Percentiles rank a stretch among this genome's conserved stretches.
phyloP scores from a whole-genome alignment of 2,329 filamentous ascomycete species.

The Aschersonia sp. region DNA sequence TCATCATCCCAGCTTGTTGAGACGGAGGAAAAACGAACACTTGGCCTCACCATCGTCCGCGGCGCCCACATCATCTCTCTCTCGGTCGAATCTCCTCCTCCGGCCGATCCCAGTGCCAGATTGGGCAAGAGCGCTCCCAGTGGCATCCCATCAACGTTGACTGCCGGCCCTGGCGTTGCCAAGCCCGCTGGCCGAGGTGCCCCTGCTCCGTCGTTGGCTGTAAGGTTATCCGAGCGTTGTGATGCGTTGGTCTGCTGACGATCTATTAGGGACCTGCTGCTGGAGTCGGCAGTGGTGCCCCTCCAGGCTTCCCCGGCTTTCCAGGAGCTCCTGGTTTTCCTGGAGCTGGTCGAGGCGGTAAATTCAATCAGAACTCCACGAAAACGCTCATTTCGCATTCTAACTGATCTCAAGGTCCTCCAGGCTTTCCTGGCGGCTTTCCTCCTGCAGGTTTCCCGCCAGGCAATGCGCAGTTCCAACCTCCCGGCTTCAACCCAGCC shows the following conservation, averaged over 20 bases:
- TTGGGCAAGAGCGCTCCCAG: conserved; percentile 64
- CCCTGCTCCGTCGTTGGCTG: conserved; percentile 62
- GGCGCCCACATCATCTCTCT: conserved; percentile 90
- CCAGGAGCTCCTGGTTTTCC: conserved; percentile 32
- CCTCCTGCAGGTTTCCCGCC: conserved; percentile 28
- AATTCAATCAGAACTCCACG: conserved; percentile 14
- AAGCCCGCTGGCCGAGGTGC: conserved; percentile 79
- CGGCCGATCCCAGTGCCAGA: conserved; percentile 81
- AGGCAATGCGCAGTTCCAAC: conserved; percentile 7
- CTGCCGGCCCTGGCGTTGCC: conserved; percentile 77
- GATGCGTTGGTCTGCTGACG: background rate
- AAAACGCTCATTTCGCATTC: conserved; percentile 6
- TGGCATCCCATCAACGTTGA: conserved; percentile 55
- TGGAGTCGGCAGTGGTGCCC: conserved; percentile 63
- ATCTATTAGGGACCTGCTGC: conserved; percentile 56
- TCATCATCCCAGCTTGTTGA: conserved; percentile 56
- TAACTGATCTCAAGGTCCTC: conserved; percentile 25
- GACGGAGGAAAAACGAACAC: conserved; percentile 92
- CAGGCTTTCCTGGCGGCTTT: conserved; percentile 35
- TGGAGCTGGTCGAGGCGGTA: conserved; percentile 39
- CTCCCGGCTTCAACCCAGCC: conserved; percentile 15
- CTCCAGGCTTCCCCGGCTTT: conserved; percentile 41
- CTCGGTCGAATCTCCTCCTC: conserved; percentile 89
- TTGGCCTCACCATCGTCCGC: conserved; percentile 87
- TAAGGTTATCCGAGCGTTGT: conserved; percentile 17